Evolutionary conservation across 2,329 filamentous ascomycete species (phyloP), one percentile per base, ranked within the genome.

Genomic region (Colletotrichum cuscutae): DNA sequence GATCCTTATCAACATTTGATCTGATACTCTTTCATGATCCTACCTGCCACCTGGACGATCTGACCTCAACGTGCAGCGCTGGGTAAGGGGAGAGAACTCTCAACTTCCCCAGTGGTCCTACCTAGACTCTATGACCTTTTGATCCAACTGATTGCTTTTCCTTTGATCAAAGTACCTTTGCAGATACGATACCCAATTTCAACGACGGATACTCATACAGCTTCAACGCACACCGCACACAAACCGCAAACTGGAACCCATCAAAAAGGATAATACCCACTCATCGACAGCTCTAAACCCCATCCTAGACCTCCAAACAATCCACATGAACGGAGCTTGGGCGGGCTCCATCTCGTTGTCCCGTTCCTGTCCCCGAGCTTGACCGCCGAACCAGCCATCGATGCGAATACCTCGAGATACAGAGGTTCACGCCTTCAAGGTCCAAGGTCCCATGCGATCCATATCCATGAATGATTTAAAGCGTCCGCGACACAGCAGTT

Each of bases 271-370:
- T 5, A 37, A 49, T 49, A 49, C 19, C 52, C 60, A 52, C 37
- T 35, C 37, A 22, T n/a, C 28, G n/a, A 19, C 64, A 67, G 58
- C 30, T 59, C 22, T 22, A 19, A 37, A 46, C 35, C 12, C 53
- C 54, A 26, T 53, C 37, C 35, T n/a, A 6, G 26, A 28, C 22
- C 62, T 57, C 49, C 64, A 71, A 71, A 42, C 68, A 68, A 68
- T 37, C 68, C 68, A 68, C 64, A 62, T 62, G 26, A 49, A 71
- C 52, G 59, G 59, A 66, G 57, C 37, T 15, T 12, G 52, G 54
- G 46, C 46, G 42, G 65, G 30, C 35, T 35, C 57, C 49, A 62
- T 42, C 42, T 49, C 35, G 57, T 62, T 52, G 49, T 37, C 46
- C 65, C 58, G 49, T 61, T 30, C 32, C 61, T 19, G 19, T 32